phyloP scores from a whole-genome alignment of 352 stramenopile genomes.

The Pythium diclinum region DNA sequence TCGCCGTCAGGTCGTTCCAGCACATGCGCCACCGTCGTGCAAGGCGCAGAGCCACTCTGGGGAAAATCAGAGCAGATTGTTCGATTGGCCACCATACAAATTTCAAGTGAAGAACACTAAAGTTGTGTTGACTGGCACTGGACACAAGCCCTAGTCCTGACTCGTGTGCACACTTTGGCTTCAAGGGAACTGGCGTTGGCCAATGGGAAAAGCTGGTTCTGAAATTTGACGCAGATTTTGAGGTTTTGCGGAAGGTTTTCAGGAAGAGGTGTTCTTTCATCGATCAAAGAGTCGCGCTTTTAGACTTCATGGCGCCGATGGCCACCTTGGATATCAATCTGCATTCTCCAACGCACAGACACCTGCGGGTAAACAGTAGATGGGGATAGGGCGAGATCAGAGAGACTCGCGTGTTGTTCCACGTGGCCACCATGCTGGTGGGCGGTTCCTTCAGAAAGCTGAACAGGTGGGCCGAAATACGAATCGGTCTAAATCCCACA shows the following conservation, averaged over 20 bases:
- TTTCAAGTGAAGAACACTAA: background rate
- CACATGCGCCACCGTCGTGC: conserved; percentile 11
- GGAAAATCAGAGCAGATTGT: conserved; percentile 3
- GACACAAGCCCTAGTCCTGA: conserved; percentile 1
- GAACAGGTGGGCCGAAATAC: too few species aligned
- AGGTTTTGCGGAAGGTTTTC: background rate
- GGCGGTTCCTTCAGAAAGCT: too few species aligned
- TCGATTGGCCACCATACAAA: background rate
- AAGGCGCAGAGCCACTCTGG: conserved; percentile 7
- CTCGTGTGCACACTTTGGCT: background rate
- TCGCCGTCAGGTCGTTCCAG: conserved; percentile 16
- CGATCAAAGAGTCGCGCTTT: too few species aligned
- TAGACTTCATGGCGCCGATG: too few species aligned
- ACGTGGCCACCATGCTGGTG: too few species aligned
- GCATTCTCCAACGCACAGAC: too few species aligned
- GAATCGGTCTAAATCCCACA: too few species aligned
- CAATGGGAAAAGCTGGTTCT: background rate
- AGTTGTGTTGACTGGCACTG: background rate
- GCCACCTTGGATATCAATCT: too few species aligned
- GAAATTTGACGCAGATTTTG: background rate
- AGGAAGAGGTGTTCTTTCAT: background rate
- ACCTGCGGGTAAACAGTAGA: too few species aligned
- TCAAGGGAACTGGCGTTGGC: background rate
- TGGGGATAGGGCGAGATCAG: too few species aligned
- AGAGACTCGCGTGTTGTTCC: too few species aligned